Percentiles rank a stretch among this genome's conserved stretches.
These are phyloP conservation scores for Porpolomopsis calyptriformis DNA, from an alignment of 768 basidiomycete species.

Conservation along the genomic window DNA sequence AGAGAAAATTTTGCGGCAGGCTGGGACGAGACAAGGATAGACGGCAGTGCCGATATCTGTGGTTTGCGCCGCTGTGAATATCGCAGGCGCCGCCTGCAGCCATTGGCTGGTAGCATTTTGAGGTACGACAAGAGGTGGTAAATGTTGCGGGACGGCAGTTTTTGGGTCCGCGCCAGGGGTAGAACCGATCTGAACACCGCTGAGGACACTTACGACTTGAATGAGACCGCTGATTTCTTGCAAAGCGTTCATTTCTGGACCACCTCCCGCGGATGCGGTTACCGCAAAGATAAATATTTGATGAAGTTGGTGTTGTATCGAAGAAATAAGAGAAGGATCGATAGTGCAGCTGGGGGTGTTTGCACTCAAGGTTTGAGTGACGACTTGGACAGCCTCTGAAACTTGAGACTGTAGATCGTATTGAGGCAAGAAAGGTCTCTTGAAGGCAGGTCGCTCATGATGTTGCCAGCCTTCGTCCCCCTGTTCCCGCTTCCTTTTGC, in stretches of 20 bases:
- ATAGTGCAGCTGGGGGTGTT: constrained; percentile 33
- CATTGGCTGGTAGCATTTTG: constrained; percentile 25
- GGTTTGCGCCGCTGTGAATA: constrained; percentile 16
- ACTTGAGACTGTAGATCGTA: constrained; percentile 46
- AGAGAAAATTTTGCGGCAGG: constrained; percentile 60
- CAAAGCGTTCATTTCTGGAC: constrained; percentile 43
- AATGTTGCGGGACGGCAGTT: no score
- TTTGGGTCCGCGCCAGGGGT: constrained; percentile 23
- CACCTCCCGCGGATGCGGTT: constrained; percentile 49
- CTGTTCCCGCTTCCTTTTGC: constrained; percentile 68
- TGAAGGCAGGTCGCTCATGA: constrained; percentile 25
- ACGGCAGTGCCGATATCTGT: constrained; percentile 63
- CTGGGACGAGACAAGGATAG: constrained; percentile 61
- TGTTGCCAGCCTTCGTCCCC: constrained; percentile 28
- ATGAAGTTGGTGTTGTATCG: constrained; percentile 62
- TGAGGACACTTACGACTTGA: constrained; percentile 72
- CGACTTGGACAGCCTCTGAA: constrained; percentile 46
- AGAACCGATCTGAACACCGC: constrained; percentile 59
- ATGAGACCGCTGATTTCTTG: constrained; percentile 76
- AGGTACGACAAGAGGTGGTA: constrained; percentile 22
- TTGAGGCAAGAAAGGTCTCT: constrained; percentile 36
- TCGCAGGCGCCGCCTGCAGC: constrained; percentile 14
- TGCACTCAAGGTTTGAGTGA: constrained; percentile 39
- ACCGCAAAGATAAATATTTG: constrained; percentile 72
- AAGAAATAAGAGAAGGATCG: constrained; percentile 50